phyloP scores from a whole-genome alignment of 2,329 filamentous ascomycete genomes.

The Samsoniella hepiali region DNA sequence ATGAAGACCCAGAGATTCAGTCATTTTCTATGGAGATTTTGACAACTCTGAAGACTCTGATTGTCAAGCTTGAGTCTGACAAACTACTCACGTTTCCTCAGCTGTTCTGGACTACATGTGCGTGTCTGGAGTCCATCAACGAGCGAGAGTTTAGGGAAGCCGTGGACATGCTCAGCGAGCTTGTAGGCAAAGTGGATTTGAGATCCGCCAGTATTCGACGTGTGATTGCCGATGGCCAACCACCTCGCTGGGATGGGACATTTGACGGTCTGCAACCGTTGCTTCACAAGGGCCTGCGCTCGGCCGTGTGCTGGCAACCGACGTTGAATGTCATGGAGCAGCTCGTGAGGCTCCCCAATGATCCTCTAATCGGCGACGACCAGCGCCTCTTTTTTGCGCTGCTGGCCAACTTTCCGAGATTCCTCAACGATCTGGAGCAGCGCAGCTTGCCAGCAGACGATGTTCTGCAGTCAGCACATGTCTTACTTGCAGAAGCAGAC shows the following conservation, averaged over 20 bases:
- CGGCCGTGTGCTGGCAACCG: slow-evolving; percentile 74
- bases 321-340: slow-evolving; percentile 76
- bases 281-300: slow-evolving; percentile 88
- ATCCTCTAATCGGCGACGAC: slow-evolving; percentile 76
- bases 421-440: slow-evolving; percentile 72
- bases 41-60: slow-evolving; percentile 88
- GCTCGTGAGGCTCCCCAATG: slow-evolving; percentile 74
- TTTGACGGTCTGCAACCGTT: slow-evolving; percentile 86
- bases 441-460: slow-evolving; percentile 53
- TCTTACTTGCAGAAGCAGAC: slow-evolving; percentile 70
- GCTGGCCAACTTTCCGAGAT: slow-evolving; percentile 88
- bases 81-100: slow-evolving; percentile 89
- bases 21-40: slow-evolving; percentile 98
- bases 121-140: slow-evolving; percentile 94
- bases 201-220: slow-evolving; percentile 64
- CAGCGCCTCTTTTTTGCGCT: slow-evolving; percentile 78
- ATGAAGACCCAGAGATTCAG: slow-evolving; percentile 90
- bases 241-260: slow-evolving; percentile 79
- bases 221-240: slow-evolving; percentile 73
- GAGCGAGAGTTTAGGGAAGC: slow-evolving; percentile 92
- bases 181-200: slow-evolving; percentile 81
- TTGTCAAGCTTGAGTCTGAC: slow-evolving; percentile 74
- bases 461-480: slow-evolving; percentile 61
- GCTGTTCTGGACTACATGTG: slow-evolving; percentile 96
- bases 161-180: slow-evolving; percentile 83